Base-by-base conservation (phyloP, 495 filamentous ascomycete genomes). In the Penicillium pancosmium region DNA sequence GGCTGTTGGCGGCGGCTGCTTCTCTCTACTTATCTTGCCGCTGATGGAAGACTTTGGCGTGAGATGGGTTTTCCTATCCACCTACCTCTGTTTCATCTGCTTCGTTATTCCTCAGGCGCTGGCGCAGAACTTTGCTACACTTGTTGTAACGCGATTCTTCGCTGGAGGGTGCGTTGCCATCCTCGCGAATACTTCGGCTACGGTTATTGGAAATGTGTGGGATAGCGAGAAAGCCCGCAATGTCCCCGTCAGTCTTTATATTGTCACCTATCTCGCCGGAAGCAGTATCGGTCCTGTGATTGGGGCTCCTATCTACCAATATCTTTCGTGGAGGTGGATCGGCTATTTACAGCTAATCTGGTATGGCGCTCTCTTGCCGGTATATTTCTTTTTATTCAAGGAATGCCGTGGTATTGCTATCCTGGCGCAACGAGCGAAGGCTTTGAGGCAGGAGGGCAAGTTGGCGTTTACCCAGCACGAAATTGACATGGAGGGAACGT, bases 41-140 rank as follows among this genome's bases (percentile, higher is more conserved):
- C 57, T 84, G 0, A 80, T 82, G 73, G 83, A 85, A 56, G 72
- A 80, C 50, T 75, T 74, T 44, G 82, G 83, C 21, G 70, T 80
- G 19, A 67, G 80, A 60, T 61, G 65, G 52, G 77, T 76, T 6
- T 83, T 80, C 60, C 48, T 84, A 5, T 54, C 68, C 16, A 69
- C 70, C 2, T 84, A 82, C 61, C n/a, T 69, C 1, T 52, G 71
- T 36, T 79, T 82, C 53, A 41, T 79, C 54, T 68, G 76, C 16
- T 77, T 81, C 53, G 60, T 80, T 6, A 71, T 84, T 16, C 79
- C 80, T 2, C 74, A 79, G 64, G 80, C 74, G 2, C 46, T 82
- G 3, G 81, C 81, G 0, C 73, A 73, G 36, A 81, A 79, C 59
- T 84, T 80, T 51, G 75, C 74, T 18, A 82, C 80, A 0, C 56